Evolutionary conservation across 163 green algal genomes (phyloP).

Genomic region (Scenedesmus sp.): DNA sequence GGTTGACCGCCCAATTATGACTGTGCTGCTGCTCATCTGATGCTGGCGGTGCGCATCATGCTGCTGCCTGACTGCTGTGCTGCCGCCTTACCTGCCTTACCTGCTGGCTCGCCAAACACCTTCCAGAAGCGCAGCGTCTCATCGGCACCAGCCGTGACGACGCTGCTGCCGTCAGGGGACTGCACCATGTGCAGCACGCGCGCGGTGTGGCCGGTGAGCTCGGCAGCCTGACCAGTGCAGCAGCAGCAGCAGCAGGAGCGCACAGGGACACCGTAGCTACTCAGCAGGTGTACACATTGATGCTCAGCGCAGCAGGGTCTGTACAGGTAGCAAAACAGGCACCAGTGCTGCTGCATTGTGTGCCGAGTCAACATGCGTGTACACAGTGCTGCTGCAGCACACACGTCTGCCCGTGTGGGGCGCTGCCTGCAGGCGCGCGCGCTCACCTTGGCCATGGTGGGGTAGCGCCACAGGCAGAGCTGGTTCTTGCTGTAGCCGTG

Average conservation of each 20-base stretch:
- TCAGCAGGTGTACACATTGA: background rate
- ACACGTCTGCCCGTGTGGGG: background rate
- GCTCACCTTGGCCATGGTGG: conserved; percentile 89
- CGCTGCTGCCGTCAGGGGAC: conserved; percentile 91
- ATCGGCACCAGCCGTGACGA: conserved; percentile 89
- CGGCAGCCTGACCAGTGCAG: conserved; percentile 76
- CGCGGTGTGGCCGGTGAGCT: conserved; percentile 95
- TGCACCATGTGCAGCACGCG: conserved; percentile 96
- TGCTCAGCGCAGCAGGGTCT: background rate
- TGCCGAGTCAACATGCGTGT: background rate
- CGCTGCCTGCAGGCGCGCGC: background rate
- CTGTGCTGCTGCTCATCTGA: background rate
- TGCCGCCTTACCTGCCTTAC: conserved; percentile 25
- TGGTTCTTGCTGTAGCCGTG: conserved; percentile 98
- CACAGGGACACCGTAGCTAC: background rate
- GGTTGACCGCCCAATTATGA: too few species aligned
- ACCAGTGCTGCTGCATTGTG: background rate
- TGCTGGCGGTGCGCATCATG: conserved; percentile 26
- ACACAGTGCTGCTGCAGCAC: background rate
- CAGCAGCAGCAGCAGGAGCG: background rate
- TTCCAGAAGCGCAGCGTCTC: conserved; percentile 99
- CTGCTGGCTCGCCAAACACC: conserved; percentile 81
- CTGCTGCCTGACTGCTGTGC: background rate
- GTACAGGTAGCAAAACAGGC: background rate
- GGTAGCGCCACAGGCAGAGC: conserved; percentile 99